Conservation (phyloP, 441 rosid genomes). For the Eutrema salsugineum region DNA sequence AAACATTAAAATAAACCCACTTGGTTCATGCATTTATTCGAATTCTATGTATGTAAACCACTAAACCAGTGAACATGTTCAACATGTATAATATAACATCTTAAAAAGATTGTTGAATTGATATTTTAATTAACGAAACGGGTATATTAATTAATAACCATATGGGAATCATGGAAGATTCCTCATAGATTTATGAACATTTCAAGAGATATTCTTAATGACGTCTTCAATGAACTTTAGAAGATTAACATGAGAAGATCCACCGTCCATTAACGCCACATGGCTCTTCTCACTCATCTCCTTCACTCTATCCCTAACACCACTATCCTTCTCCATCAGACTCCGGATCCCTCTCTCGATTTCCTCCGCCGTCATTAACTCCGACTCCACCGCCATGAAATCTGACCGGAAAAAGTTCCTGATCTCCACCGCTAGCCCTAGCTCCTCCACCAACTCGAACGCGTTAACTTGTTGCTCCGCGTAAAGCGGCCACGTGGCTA, state of each 20-base stretch:
- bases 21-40: neutral
- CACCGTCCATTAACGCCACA: constrained; percentile 37
- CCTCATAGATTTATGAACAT: neutral
- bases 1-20: neutral
- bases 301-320: constrained; percentile 31
- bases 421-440: constrained; percentile 32
- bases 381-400: neutral
- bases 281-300: constrained; percentile 36
- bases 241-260: constrained; percentile 33
- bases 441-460: constrained; percentile 30
- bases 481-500: constrained; percentile 34
- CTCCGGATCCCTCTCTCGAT: constrained; percentile 42
- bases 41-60: neutral
- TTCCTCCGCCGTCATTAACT: constrained; percentile 31
- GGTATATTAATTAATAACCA: neutral
- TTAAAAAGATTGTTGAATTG: no score
- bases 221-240: constrained; percentile 23
- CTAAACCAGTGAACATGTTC: neutral
- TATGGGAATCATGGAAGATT: neutral
- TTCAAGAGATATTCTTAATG: constrained; percentile 13
- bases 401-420: constrained; percentile 7
- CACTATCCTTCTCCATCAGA: constrained; percentile 37
- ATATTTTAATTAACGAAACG: neutral
- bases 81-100: neutral
- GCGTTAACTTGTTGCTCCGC: constrained; percentile 36